Evolutionary conservation across 306 rosid genomes (phyloP).

Genomic region (Vachellia collinsii): DNA sequence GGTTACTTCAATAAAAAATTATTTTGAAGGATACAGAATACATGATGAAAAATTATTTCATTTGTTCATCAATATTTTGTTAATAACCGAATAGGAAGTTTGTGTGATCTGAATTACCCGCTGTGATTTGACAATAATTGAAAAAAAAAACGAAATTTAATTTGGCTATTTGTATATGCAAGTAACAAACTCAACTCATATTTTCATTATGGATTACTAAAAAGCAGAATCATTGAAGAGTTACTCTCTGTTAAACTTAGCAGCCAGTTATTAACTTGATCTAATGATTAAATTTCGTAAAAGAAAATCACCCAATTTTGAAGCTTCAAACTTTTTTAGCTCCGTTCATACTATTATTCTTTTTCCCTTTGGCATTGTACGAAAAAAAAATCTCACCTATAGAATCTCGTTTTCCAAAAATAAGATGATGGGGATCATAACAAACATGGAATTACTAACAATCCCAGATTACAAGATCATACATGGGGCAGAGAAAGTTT

Average conservation of each 20-base stretch:
- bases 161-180: neutral
- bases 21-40: neutral
- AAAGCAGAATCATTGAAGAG: neutral
- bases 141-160: neutral
- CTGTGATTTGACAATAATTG: neutral
- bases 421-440: slow-evolving; percentile 46
- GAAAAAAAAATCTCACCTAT: slow-evolving; percentile 44
- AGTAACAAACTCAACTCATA: neutral
- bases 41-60: neutral
- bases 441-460: slow-evolving; percentile 45
- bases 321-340: neutral
- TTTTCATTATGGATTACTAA: neutral
- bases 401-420: slow-evolving; percentile 48
- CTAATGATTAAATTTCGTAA: neutral
- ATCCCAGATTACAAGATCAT: slow-evolving; percentile 46
- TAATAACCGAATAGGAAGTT: slow-evolving; percentile 2
- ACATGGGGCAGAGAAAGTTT: slow-evolving; percentile 42
- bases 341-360: neutral
- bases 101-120: neutral
- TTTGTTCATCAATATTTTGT: neutral
- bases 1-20: neutral
- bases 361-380: slow-evolving; percentile 40
- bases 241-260: neutral
- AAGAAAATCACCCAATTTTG: neutral
- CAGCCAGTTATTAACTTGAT: neutral